Base-by-base conservation (phyloP, 2,329 filamentous ascomycete species). In the Dactylellina leptospora region DNA sequence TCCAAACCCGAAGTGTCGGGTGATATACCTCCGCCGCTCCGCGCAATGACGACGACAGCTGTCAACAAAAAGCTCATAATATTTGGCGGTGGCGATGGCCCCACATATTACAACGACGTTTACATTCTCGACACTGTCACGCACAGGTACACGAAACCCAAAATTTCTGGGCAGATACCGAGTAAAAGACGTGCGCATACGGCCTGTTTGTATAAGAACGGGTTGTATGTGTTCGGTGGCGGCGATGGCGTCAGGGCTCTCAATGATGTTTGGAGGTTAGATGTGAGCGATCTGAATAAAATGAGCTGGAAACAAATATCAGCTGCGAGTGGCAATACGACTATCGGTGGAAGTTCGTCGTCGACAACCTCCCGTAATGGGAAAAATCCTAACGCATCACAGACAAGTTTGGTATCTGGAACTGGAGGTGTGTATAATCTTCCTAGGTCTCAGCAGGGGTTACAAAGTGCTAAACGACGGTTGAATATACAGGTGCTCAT, bases 251-350 rank as follows among this genome's bases (percentile, higher is more conserved):
- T 88, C n/a, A 83, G 86, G 48, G 88, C 88, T 3, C 82, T 90
- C 63, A 90, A 90, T 77, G 88, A 90, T 76, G 86, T 90, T 18
- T 90, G 88, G 88, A 82, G 88, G n/a, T 83, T 90, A 13, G 88
- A 90, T 76, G 88, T 90, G 33, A 83, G 83, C 74, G 88, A 90
- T 77, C 82, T 84, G 56, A 84, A 80, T 47, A 77, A 77, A 78
- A 88, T 89, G 86, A 85, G 84, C 62, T 90, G 88, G 88, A 85
- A 85, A 77, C 80, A 88, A 54, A 83, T 90, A 56, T 88, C 69
- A 1, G 25, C 70, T 36, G 58, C 69, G 3, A 61, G 61, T n/a
- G 54, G 62, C 4, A 62, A 61, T 23, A 74, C 73, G 16, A 74
- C 70, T 8, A 66, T 73, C 10, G 64, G 70, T 25, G 63, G 53